Evolutionary conservation across 768 basidiomycete genomes (phyloP).

Genomic region (Lactarius hengduanensis): DNA sequence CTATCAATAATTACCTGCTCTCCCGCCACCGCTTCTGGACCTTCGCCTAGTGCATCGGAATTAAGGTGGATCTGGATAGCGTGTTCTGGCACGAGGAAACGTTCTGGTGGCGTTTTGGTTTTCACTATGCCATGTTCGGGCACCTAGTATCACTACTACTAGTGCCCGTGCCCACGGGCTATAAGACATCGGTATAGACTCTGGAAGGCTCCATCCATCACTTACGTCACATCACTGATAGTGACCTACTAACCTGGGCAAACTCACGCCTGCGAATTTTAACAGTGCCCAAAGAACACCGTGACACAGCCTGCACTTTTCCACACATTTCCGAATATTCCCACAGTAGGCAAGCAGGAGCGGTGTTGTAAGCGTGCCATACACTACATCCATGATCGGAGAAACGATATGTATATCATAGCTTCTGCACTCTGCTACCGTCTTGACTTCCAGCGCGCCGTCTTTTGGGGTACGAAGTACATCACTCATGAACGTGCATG

Average conservation of each 20-base stretch:
- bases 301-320: too few relatives aligned
- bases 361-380: background rate
- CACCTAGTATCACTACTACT: background rate
- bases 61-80: too few relatives aligned
- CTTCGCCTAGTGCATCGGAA: background rate
- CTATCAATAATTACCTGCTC: too few relatives aligned
- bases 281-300: too few relatives aligned
- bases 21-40: background rate
- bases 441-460: background rate
- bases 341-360: background rate
- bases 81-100: background rate
- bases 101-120: background rate
- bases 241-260: background rate
- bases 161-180: background rate
- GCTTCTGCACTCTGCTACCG: background rate
- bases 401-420: background rate
- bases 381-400: background rate
- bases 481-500: background rate
- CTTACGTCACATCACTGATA: too few relatives aligned
- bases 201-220: too few relatives aligned
- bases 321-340: too few relatives aligned
- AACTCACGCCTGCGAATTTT: too few relatives aligned
- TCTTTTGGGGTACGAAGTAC: background rate
- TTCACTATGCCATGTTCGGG: too few relatives aligned
- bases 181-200: background rate